Conservation (phyloP, 129 eudicot species). For the Erigeron canadensis region DNA sequence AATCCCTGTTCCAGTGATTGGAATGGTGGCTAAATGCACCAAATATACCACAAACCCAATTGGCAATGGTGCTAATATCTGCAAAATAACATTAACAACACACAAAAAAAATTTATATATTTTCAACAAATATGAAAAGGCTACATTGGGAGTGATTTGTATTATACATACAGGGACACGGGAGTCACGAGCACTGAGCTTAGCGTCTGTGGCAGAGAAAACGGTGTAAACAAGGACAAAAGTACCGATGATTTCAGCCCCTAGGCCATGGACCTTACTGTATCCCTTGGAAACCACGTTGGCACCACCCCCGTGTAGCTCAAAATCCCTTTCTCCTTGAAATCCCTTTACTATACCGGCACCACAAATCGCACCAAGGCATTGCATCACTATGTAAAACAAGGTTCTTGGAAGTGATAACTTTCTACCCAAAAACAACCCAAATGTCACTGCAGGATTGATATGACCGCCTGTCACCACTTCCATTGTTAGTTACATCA, state of each 20-base stretch:
- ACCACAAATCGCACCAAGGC: conserved; percentile 36
- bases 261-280: conserved; percentile 8
- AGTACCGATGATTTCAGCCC: conserved; percentile 34
- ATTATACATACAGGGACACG: conserved; percentile 65
- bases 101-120: background rate
- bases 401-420: conserved; percentile 29
- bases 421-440: conserved; percentile 59
- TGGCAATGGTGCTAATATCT: conserved; percentile 59
- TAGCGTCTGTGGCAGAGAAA: conserved; percentile 85
- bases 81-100: background rate
- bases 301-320: conserved; percentile 41
- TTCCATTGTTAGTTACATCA: background rate
- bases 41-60: conserved; percentile 34
- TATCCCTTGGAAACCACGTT: conserved; percentile 24
- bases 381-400: conserved; percentile 40
- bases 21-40: conserved; percentile 36
- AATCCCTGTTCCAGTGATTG: conserved; percentile 61
- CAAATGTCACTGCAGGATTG: conserved; percentile 80
- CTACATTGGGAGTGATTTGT: background rate
- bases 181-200: conserved; percentile 79
- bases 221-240: conserved; percentile 73
- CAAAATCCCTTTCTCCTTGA: conserved; percentile 38
- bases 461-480: conserved; percentile 66
- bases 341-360: conserved; percentile 67
- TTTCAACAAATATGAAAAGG: background rate